Evolutionary conservation across 2,329 filamentous ascomycete species (phyloP), one percentile per base, ranked within the genome.

Genomic region (Fusarium verrucosum): DNA sequence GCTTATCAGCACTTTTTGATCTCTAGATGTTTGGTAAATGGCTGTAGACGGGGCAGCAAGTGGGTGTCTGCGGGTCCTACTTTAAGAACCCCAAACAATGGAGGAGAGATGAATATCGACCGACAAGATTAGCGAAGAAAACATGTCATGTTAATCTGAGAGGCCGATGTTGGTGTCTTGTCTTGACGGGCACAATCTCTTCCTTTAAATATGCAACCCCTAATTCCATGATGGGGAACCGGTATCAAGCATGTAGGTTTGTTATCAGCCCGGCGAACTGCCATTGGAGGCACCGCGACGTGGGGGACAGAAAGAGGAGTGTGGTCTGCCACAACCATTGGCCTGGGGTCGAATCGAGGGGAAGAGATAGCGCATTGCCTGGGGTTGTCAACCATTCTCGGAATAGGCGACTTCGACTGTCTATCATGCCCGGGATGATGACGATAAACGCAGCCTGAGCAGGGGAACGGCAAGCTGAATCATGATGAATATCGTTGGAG

Each of bases 1-100:
- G 68, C 70, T 72, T 72, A 72, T 72, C 70, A 70, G 66, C 33
- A 43, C 38, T 50, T 50, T 32, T 47, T 50, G 33, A 68, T 54
- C 51, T 28, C 41, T 42, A 28, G 45, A 41, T 42, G 53, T 33
- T 65, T 57, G 57, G 41, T 62, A 59, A 72, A 53, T 67, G 57
- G 68, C 25, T 42, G 40, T 28, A 41, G 51, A 44, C 22, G 44
- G 63, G 58, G 43, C 23, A 19, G 37, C 42, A 42, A 51, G 61
- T 61, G 65, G 63, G 50, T 50, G 52, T 57, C 43, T 65, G 68
- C 63, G 69, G 69, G 67, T 66, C 62, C 42, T 11, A 51, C 26
- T 32, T 33, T 10, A 30, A 54, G 62, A 61, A 26, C 47, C 46
- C 49, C 52, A 57, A 50, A 52, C 28, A 35, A 52, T 30, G 13